phyloP scores from a whole-genome alignment of 2,329 filamentous ascomycete genomes.

The Ceratocystis eucalypticola region DNA sequence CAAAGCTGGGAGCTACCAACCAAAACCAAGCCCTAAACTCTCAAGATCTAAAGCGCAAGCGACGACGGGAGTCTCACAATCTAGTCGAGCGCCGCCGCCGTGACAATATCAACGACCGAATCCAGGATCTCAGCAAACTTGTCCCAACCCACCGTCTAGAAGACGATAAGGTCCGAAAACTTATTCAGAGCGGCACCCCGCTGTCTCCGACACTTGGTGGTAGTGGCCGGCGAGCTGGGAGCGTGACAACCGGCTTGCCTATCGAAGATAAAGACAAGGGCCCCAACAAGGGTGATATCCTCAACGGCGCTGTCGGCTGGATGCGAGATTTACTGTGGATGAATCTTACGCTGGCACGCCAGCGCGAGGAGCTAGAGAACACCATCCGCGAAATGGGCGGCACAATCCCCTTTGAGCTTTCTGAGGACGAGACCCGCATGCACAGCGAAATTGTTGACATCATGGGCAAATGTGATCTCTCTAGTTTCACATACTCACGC shows the following conservation, averaged over 20 bases:
- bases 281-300: slow-evolving; percentile 95
- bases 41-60: slow-evolving; percentile 85
- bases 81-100: slow-evolving; percentile 85
- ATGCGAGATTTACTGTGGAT: slow-evolving; percentile 97
- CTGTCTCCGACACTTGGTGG: slow-evolving; percentile 72
- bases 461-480: slow-evolving; percentile 63
- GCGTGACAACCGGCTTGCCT: slow-evolving; percentile 83
- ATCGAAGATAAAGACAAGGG: slow-evolving; percentile 97
- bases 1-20: slow-evolving; percentile 52
- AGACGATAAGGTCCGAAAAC: slow-evolving; percentile 92
- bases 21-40: slow-evolving; percentile 43
- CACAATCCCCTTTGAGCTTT: slow-evolving; percentile 65
- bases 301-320: slow-evolving; percentile 95
- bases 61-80: slow-evolving; percentile 88
- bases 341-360: slow-evolving; percentile 76
- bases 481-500: slow-evolving; percentile 72
- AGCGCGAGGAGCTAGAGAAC: slow-evolving; percentile 76
- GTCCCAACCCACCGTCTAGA: slow-evolving; percentile 87
- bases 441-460: slow-evolving; percentile 82
- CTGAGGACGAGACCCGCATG: slow-evolving; percentile 92
- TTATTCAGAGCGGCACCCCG: slow-evolving; percentile 82
- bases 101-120: slow-evolving; percentile 97
- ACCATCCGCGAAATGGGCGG: slow-evolving; percentile 59
- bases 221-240: slow-evolving; percentile 64
- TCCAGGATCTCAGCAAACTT: slow-evolving; percentile 87